A percentile compares a stretch with the other conserved stretches of the same genome.
Evolutionary conservation across 2,329 filamentous ascomycete species (phyloP).

Genomic region (Penicillium nordicum): DNA sequence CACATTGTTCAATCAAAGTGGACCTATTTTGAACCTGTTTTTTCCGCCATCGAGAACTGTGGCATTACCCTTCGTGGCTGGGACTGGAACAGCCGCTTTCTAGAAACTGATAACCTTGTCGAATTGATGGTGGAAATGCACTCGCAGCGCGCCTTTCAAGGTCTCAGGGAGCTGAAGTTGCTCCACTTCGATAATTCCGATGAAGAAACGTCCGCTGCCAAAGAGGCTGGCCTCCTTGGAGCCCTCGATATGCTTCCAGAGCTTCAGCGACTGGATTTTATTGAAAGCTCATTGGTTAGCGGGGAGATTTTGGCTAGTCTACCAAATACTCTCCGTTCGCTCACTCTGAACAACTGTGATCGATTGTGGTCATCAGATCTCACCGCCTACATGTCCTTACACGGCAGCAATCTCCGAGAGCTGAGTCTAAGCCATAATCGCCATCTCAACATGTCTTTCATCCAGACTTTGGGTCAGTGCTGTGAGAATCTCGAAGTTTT

Average conservation of each 20-base stretch:
- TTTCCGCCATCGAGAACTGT: conserved; percentile 58
- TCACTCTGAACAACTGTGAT: conserved; percentile 77
- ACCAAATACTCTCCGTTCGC: conserved; percentile 61
- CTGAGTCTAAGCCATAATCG: conserved; percentile 76
- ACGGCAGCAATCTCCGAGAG: conserved; percentile 64
- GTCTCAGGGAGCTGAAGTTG: conserved; percentile 35
- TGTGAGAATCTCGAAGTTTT: conserved; percentile 71
- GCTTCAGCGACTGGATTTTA: conserved; percentile 66
- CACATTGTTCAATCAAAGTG: conserved; percentile 50
- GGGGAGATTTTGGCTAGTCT: conserved; percentile 65
- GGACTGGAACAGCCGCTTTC: conserved; percentile 56
- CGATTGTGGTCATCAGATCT: conserved; percentile 67
- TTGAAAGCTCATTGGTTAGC: conserved; percentile 70
- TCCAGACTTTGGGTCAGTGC: conserved; percentile 60
- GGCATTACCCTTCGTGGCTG: conserved; percentile 49
- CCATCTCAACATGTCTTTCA: conserved; percentile 70
- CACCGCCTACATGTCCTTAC: conserved; percentile 60
- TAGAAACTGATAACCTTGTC: conserved; percentile 35
- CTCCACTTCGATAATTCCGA: conserved; percentile 41
- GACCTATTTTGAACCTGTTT: conserved; percentile 65
- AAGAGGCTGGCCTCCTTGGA: conserved; percentile 39
- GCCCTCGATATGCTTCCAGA: conserved; percentile 58
- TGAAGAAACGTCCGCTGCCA: conserved; percentile 37
- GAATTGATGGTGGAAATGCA: conserved; percentile 55
- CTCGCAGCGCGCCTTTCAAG: conserved; percentile 52